Evolutionary conservation across 495 filamentous ascomycete genomes (phyloP).

Genomic region (Chaetomium cochliodes): DNA sequence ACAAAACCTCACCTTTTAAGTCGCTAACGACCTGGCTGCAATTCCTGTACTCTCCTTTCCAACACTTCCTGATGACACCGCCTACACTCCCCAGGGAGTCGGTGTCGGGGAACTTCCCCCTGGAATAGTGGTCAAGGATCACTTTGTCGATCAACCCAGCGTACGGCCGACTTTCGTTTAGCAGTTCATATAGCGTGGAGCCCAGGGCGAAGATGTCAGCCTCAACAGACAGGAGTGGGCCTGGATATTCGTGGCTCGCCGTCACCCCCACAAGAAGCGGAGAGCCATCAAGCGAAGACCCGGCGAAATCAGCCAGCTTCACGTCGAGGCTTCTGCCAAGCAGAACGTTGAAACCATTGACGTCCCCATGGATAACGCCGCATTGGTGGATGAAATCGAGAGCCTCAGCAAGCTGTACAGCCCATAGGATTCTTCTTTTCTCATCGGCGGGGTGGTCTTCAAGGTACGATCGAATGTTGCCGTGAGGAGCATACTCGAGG

Average conservation of each 20-base stretch:
- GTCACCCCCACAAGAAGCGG: conserved; percentile 10
- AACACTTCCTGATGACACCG: conserved; percentile 2
- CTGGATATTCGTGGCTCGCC: conserved; percentile 2
- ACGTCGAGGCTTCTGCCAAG: neutral
- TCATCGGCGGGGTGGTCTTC: neutral
- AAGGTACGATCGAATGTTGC: conserved; percentile 8
- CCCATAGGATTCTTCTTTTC: neutral
- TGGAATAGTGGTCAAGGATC: neutral
- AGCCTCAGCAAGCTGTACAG: conserved; percentile 6
- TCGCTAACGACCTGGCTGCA: conserved; percentile 1
- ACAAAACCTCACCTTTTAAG: neutral
- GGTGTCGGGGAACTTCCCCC: neutral
- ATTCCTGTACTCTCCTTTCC: neutral
- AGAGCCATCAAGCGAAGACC: conserved; percentile 8
- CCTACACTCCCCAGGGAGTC: neutral
- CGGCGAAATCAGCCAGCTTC: conserved; percentile 10
- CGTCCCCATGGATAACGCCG: conserved; percentile 7
- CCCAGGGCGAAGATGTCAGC: conserved; percentile 5
- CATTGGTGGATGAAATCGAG: conserved; percentile 8
- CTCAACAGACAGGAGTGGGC: neutral
- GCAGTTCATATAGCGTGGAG: neutral
- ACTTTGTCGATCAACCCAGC: neutral
- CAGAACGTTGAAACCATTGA: conserved; percentile 2
- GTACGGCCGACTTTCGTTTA: conserved; percentile 4
- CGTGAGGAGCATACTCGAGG: neutral